Evolutionary conservation across 2,329 filamentous ascomycete genomes (phyloP), one percentile per base, ranked within the genome.

Genomic region (Xylaria sp.): DNA sequence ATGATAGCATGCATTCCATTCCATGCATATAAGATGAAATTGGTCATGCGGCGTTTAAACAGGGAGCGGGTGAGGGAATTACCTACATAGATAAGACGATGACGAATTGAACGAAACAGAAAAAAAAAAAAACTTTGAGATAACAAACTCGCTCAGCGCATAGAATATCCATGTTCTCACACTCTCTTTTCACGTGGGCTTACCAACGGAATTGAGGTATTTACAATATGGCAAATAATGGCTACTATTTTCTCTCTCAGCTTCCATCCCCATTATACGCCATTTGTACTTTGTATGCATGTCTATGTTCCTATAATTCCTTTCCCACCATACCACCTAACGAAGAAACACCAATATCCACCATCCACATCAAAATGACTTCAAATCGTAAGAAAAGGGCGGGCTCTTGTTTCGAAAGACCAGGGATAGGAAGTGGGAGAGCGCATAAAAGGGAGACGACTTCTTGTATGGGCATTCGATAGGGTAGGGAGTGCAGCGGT

Each of bases 401-500:
- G 45, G 19, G 27, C 14, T 30, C 34, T 61, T 48, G n/a, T 50
- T 50, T 45, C 56, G 51, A 36, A 17, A 17, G 30, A 45, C 12
- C 14, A 51, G n/a, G 39, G 42, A 34, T 12, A 17, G 47, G 19
- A 32, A 34, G 32, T 24, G 50, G 34, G 17, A 59, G 53, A 42
- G 48, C 56, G 51, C 27, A 19, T 36, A 51, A 56, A 34, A 51
- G 32, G 39, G 27, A 50, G 65, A 21, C 4, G 39, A 36, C 24
- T 61, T 30, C 42, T 50, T 56, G 51, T 57, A 58, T 2, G 42
- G 17, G 36, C 51, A 61, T 64, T 69, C 61, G 59, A 60, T 51
- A 6, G 19, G 64, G 54, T 14, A 55, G 57, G 58, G 51, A 24
- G 64, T 17, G 51, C 19, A 59, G 58, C 54, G 58, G 51, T 62